A percentile compares a stretch with the other conserved stretches of the same genome.
Conservation (phyloP, 805 yeast genomes). For the Candida pseudoglaebosa region DNA sequence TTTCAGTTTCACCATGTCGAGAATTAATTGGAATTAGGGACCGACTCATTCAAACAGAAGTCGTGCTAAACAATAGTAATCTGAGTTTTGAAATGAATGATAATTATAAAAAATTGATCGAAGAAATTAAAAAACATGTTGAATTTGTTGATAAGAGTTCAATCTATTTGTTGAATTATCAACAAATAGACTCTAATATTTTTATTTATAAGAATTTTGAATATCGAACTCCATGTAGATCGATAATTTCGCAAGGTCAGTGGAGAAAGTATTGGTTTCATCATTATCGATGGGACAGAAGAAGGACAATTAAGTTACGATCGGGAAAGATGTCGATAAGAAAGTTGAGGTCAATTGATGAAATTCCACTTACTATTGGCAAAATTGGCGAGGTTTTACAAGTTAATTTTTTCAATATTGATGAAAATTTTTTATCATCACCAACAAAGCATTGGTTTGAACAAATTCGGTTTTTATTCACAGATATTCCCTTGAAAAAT, state of each 20-base stretch:
- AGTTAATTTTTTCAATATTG: conserved; percentile 2
- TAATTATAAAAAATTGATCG: not conserved
- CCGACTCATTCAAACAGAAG: conserved; percentile 4
- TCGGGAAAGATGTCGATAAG: conserved; percentile 5
- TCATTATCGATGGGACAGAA: conserved; percentile 4
- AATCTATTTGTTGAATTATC: conserved; percentile 2
- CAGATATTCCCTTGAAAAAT: not conserved
- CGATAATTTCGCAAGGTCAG: conserved; percentile 7
- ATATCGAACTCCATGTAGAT: conserved; percentile 9
- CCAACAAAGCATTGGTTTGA: not conserved
- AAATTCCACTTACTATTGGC: not conserved
- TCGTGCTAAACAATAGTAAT: not conserved
- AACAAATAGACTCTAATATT: conserved; percentile 5
- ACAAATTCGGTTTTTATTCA: not conserved
- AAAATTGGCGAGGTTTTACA: conserved; percentile 2
- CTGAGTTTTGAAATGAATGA: conserved; percentile 5
- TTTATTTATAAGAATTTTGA: conserved; percentile 7
- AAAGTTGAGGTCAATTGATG: not conserved
- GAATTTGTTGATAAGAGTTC: not conserved
- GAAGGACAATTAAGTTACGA: not conserved
- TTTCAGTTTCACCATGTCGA: conserved; percentile 4
- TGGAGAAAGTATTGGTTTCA: conserved; percentile 24
- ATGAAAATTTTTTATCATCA: conserved; percentile 3
- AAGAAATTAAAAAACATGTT: not conserved
- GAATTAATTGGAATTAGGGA: conserved; percentile 5